Conservation (phyloP, 768 basidiomycete genomes). For the Pleurotus tuoliensis region DNA sequence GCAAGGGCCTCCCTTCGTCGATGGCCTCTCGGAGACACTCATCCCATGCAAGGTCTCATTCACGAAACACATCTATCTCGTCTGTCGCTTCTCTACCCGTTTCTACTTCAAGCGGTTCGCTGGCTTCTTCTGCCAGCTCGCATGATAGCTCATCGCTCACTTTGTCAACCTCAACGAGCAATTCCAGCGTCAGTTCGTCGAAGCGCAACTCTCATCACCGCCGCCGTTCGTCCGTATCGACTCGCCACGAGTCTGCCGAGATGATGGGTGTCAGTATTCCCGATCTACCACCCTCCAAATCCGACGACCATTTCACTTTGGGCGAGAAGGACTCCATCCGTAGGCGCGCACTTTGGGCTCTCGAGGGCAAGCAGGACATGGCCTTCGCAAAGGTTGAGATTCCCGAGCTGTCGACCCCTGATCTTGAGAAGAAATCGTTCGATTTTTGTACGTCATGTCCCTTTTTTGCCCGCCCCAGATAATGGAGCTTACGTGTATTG, state of each 20-base stretch:
- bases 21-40: conserved; percentile 29
- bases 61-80: conserved; percentile 61
- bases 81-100: conserved; percentile 39
- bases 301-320: conserved; percentile 65
- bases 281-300: conserved; percentile 53
- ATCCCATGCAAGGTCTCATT: conserved; percentile 65
- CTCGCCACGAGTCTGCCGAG: conserved; percentile 85
- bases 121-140: conserved; percentile 32
- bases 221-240: conserved; percentile 85
- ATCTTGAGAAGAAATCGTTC: conserved; percentile 51
- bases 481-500: conserved; percentile 6
- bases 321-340: conserved; percentile 78
- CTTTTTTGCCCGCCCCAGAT: conserved; percentile 11
- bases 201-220: conserved; percentile 81
- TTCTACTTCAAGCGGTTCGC: conserved; percentile 33
- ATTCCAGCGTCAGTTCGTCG: conserved; percentile 23
- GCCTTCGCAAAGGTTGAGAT: conserved; percentile 79
- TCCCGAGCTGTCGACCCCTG: conserved; percentile 66
- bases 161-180: conserved; percentile 18
- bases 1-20: conserved; percentile 38
- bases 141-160: conserved; percentile 30
- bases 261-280: conserved; percentile 81
- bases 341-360: conserved; percentile 77
- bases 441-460: conserved; percentile 58
- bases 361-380: conserved; percentile 79